Conservation (phyloP, 2,329 filamentous ascomycete genomes). For the Gyromitra esculenta region DNA sequence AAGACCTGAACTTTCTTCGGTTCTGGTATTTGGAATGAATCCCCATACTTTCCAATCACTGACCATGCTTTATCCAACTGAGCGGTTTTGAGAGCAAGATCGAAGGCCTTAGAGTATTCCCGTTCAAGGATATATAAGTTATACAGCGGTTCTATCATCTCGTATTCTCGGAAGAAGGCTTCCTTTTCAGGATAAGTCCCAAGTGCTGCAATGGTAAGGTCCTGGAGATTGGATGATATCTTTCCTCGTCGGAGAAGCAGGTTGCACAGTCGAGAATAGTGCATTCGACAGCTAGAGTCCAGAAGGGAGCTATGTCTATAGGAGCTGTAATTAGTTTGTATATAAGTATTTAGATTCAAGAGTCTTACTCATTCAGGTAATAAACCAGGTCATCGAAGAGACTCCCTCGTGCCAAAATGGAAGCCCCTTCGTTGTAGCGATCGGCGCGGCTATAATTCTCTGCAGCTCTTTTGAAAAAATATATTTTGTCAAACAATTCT, state of each 20-base stretch:
- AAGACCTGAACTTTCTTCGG: slow-evolving; percentile 18
- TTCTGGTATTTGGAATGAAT: not conserved
- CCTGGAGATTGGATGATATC: slow-evolving; percentile 34
- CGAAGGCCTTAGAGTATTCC: slow-evolving; percentile 3
- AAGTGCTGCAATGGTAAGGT: slow-evolving; percentile 35
- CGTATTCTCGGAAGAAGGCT: slow-evolving; percentile 36
- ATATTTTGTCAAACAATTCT: slow-evolving; percentile 13
- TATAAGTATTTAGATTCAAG: not conserved
- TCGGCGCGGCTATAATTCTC: slow-evolving; percentile 17
- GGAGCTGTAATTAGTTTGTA: not conserved
- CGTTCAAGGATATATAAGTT: slow-evolving; percentile 1
- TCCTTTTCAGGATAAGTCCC: slow-evolving; percentile 46
- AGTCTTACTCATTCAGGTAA: slow-evolving; percentile 33
- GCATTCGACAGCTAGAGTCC: slow-evolving; percentile 16
- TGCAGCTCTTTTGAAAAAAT: slow-evolving; percentile 21
- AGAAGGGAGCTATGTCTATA: not conserved
- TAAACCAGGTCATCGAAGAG: slow-evolving; percentile 31
- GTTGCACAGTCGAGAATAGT: slow-evolving; percentile 37
- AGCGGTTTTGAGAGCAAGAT: slow-evolving; percentile 5
- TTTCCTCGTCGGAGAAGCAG: slow-evolving; percentile 39
- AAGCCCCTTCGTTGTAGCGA: slow-evolving; percentile 30
- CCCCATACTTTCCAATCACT: slow-evolving; percentile 3
- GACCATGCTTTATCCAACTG: slow-evolving; percentile 1
- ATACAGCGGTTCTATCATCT: slow-evolving; percentile 3
- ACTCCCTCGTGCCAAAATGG: slow-evolving; percentile 13